Evolutionary conservation across 495 filamentous ascomycete genomes (phyloP), one percentile per base, ranked within the genome.

Genomic region (Extremus antarcticus): DNA sequence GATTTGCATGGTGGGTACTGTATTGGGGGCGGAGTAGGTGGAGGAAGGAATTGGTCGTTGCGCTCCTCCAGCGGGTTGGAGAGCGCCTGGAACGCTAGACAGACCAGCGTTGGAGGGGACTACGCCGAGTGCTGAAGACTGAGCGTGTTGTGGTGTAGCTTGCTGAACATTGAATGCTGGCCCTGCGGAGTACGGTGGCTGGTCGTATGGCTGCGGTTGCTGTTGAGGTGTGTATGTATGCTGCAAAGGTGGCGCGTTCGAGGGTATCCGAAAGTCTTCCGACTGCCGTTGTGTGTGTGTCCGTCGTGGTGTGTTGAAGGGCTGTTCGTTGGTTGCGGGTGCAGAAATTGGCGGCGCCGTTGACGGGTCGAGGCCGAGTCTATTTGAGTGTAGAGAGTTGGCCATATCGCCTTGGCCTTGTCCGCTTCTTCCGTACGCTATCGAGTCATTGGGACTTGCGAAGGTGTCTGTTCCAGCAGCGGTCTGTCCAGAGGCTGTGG

Each of bases 261-360:
- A 72, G 41, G 83, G 79, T 56, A 91, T 84, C 70, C 91, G 87
- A 62, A 90, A 76, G 73, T 94, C 88, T 61, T 90, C 87, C 57
- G 78, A 74, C 46, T 77, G 73, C 47, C 81, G 74, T 24, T 67
- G 76, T 13, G 70, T 66, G 39, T 74, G 71, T 47, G 72, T 65
- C 61, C 80, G 73, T 60, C 80, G 74, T 39, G 76, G 71, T 23
- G 75, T 74, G 25, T 81, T 79, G 66, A 75, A 83, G 19, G 74
- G 65, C 58, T 73, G 73, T 41, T 69, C 57, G 23, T 71, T 50
- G 38, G 66, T 53, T 16, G 59, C 62, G 2, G 66, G 54, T 1
- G 57, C 56, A 9, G 68, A 54, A 13, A 65, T 67, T 17, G 68
- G 68, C 16, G 68, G 41, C 41, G 41, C 41, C 7, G 41, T 21